A percentile compares a stretch with the other conserved stretches of the same genome.
These are phyloP conservation scores for Trichosporon inkin DNA, from an alignment of 1,284 basidiomycete species.

Conservation along the genomic window DNA sequence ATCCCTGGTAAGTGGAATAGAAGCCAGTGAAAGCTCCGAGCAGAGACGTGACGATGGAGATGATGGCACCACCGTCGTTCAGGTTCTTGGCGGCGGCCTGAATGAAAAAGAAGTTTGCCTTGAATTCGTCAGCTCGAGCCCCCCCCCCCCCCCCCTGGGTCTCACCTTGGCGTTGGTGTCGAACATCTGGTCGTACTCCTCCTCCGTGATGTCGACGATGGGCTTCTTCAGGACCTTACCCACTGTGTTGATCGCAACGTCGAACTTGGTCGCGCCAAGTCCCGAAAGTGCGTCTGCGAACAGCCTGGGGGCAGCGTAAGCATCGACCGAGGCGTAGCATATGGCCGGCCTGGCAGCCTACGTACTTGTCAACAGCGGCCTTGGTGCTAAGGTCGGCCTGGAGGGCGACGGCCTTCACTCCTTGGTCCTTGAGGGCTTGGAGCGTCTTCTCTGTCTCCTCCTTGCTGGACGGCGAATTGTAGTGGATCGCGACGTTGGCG, in stretches of 20 bases:
- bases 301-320: conserved; percentile 12
- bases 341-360: not conserved
- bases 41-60: conserved; percentile 26
- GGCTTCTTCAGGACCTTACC: conserved; percentile 34
- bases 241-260: conserved; percentile 32
- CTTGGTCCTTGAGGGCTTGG: conserved; percentile 14
- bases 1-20: conserved; percentile 31
- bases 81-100: conserved; percentile 24
- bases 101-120: conserved; percentile 33
- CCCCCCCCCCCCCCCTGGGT: no score
- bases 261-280: conserved; percentile 19
- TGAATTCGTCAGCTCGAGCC: no score
- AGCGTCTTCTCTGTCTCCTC: conserved; percentile 21
- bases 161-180: conserved; percentile 25
- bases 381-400: conserved; percentile 19
- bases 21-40: conserved; percentile 27
- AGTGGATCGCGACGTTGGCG: conserved; percentile 26
- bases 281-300: conserved; percentile 19
- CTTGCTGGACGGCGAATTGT: conserved; percentile 22
- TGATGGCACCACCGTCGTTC: conserved; percentile 26
- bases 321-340: not conserved
- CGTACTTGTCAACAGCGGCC: conserved; percentile 12
- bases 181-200: conserved; percentile 31
- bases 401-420: conserved; percentile 21
- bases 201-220: conserved; percentile 23